phyloP scores from a whole-genome alignment of 2,329 filamentous ascomycete genomes.

The Colletotrichum camelliae region DNA sequence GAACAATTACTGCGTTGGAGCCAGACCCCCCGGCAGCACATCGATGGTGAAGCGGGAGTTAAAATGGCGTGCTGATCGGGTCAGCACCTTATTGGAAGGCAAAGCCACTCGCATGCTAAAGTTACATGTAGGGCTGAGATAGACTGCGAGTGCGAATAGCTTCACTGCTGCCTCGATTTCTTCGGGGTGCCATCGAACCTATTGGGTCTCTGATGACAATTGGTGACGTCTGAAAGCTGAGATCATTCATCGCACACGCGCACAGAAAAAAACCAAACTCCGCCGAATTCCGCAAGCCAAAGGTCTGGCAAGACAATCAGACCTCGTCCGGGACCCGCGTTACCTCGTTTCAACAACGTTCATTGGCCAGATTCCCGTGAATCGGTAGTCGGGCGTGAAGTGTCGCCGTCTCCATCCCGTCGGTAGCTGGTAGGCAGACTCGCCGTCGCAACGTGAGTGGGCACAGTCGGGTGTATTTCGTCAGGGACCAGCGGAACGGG shows the following conservation, averaged over 20 bases:
- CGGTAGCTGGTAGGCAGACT: neutral
- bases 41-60: neutral
- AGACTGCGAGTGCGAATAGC: neutral
- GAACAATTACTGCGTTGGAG: neutral
- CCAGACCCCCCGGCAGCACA: neutral
- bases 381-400: neutral
- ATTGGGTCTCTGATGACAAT: neutral
- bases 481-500: neutral
- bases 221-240: neutral
- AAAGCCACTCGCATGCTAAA: neutral
- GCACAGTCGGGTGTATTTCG: neutral
- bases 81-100: neutral
- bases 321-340: neutral
- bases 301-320: neutral
- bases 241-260: neutral
- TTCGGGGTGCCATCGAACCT: neutral
- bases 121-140: neutral
- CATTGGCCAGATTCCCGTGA: neutral
- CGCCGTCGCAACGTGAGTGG: neutral
- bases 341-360: neutral
- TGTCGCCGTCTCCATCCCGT: neutral
- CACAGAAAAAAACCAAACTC: neutral
- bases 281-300: neutral
- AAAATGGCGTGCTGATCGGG: constrained; percentile 6
- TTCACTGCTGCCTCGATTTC: neutral